phyloP scores from a whole-genome alignment of 2,329 filamentous ascomycete species.

The Alternaria longipes region DNA sequence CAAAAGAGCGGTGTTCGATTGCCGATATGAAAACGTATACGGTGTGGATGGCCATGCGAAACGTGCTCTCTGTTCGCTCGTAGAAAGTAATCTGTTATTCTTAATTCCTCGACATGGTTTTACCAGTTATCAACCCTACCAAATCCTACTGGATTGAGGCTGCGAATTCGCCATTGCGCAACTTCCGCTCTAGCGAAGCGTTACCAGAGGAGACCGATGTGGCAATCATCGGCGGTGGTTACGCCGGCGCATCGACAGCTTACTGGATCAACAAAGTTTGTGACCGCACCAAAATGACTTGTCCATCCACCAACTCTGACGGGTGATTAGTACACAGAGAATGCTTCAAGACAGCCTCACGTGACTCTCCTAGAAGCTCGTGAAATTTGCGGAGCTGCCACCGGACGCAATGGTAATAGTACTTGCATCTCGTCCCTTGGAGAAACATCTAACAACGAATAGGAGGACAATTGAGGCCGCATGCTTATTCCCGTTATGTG shows the following conservation, averaged over 20 bases:
- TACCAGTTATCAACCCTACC: constrained; percentile 16
- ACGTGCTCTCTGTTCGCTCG: neutral
- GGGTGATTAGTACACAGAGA: constrained; percentile 15
- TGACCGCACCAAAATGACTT: neutral
- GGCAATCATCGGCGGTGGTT: constrained; percentile 24
- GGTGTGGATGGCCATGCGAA: neutral
- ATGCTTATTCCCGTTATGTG: constrained; percentile 23
- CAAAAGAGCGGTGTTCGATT: neutral
- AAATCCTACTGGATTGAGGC: constrained; percentile 27
- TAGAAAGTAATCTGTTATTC: neutral
- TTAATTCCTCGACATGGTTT: constrained; percentile 10
- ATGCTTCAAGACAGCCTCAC: constrained; percentile 14
- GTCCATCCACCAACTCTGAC: constrained; percentile 5
- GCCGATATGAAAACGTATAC: neutral
- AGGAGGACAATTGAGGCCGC: constrained; percentile 25
- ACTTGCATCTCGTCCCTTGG: neutral
- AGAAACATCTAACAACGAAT: neutral
- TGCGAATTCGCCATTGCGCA: constrained; percentile 17
- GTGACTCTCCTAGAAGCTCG: constrained; percentile 24
- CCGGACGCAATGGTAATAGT: constrained; percentile 19
- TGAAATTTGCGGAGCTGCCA: constrained; percentile 20
- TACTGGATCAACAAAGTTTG: constrained; percentile 27
- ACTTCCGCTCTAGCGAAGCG: constrained; percentile 19
- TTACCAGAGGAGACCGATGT: constrained; percentile 20
- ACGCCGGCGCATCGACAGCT: constrained; percentile 21